These are phyloP conservation scores for Puccinia novopanici DNA, from an alignment of 1,284 basidiomycete genomes.

Conservation along the genomic window DNA sequence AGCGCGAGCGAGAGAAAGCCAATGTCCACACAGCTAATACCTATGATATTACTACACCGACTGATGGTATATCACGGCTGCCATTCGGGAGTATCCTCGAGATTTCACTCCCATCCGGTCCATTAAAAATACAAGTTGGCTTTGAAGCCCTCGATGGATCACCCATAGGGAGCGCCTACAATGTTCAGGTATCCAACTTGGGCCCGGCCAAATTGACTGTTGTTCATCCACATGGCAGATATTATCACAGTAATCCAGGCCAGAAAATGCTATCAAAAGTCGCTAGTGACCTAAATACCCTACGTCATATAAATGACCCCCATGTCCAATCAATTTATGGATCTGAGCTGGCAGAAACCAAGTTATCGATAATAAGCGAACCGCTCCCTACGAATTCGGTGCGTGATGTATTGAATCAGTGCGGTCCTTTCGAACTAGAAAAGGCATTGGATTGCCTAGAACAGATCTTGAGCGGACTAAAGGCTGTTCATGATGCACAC, in stretches of 20 bases:
- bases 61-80: background rate
- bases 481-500: constrained; percentile 39
- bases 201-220: constrained; percentile 17
- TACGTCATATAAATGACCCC: constrained; percentile 10
- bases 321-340: constrained; percentile 42
- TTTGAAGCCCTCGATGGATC: constrained; percentile 28
- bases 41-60: constrained; percentile 4
- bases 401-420: constrained; percentile 39
- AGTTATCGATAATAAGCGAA: constrained; percentile 38
- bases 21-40: constrained; percentile 9
- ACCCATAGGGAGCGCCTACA: constrained; percentile 16
- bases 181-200: constrained; percentile 23
- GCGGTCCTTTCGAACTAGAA: constrained; percentile 29
- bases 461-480: constrained; percentile 31
- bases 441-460: constrained; percentile 37
- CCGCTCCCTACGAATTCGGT: constrained; percentile 34
- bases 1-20: constrained; percentile 36
- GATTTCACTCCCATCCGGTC: constrained; percentile 7
- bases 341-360: constrained; percentile 26
- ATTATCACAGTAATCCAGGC: constrained; percentile 26
- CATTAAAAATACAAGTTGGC: constrained; percentile 31
- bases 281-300: constrained; percentile 22
- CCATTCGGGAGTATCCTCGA: constrained; percentile 17
- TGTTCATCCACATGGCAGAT: constrained; percentile 39
- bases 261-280: constrained; percentile 36